A percentile compares a stretch with the other conserved stretches of the same genome.
Conservation (phyloP, 129 eudicot species). For the Tagetes erecta region DNA sequence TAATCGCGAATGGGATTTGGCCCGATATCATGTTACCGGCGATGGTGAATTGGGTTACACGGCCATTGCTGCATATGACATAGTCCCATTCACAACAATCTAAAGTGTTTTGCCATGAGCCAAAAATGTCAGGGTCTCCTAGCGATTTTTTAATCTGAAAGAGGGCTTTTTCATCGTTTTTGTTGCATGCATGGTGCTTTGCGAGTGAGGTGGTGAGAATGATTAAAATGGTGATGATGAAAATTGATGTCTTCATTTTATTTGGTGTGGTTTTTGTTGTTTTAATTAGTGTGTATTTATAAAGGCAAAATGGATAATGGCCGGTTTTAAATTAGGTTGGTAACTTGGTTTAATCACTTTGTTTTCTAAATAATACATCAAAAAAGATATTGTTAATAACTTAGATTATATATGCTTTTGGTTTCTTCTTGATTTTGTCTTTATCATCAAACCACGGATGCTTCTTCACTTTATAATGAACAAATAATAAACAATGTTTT, state of each 20-base stretch:
- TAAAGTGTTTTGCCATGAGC: constrained; percentile 42
- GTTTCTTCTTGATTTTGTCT: too few species aligned
- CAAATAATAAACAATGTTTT: too few species aligned
- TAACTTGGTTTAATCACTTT: too few species aligned
- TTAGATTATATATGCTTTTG: too few species aligned
- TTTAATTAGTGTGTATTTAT: not conserved
- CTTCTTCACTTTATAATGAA: too few species aligned
- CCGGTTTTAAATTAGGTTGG: too few species aligned
- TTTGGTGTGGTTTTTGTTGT: not conserved
- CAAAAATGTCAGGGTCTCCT: constrained; percentile 43
- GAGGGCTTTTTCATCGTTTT: constrained; percentile 56
- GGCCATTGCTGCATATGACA: constrained; percentile 33
- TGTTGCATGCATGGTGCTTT: constrained; percentile 39
- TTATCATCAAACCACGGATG: too few species aligned
- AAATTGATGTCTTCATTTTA: not conserved
- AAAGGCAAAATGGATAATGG: not conserved
- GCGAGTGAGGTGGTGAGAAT: constrained; percentile 32
- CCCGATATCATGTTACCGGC: constrained; percentile 54
- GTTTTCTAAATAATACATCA: too few species aligned
- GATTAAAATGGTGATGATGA: constrained; percentile 2
- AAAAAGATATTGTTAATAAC: too few species aligned
- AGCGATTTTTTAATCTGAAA: constrained; percentile 42
- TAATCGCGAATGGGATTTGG: constrained; percentile 45
- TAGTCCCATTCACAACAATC: constrained; percentile 53
- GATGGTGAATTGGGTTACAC: constrained; percentile 42